Evolutionary conservation across 2,329 filamentous ascomycete species (phyloP), one percentile per base, ranked within the genome.

Genomic region (Drechmeria coniospora): DNA sequence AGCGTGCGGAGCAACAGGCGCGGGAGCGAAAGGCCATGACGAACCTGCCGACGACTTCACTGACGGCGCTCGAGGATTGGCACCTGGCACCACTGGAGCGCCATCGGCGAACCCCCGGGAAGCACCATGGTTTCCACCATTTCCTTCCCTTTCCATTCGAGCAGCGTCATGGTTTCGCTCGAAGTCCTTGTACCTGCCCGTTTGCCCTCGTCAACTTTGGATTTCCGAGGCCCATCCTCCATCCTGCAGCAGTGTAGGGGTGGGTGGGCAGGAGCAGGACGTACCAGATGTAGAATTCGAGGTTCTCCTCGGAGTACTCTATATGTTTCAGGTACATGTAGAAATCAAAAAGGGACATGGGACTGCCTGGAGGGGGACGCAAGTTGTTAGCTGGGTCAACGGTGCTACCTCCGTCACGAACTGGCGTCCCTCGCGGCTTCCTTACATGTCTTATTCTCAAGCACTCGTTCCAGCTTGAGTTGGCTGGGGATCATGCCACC

Each of bases 271-370:
- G 8, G 4, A 2, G 8, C 2, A 8, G 9, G n/a, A 36, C 49
- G 15, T 42, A 63, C 59, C 59, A 63, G 21, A 63, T 47, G 36
- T 59, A 63, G 32, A 63, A 63, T 40, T 63, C 59, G 7, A 63
- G 50, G 36, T 63, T 63, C 43, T 63, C 59, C 0, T 56, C 46
- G 2, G 58, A 62, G 41, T 50, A 56, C 39, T 63, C 59, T 26
- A 63, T 60, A 36, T 63, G 53, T 41, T 61, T 61, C 26, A 63
- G 45, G 32, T 62, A 63, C 56, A 63, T 60, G 42, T 61, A 62
- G 27, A 63, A 63, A 42, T 63, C 59, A 32, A 61, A 60, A 8
- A 63, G 40, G 0, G 56, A 61, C 57, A 63, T 61, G 4, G 59
- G 59, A 28, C 55, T 59, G 35, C 56, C 55, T 59, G 26, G 4